phyloP scores from a whole-genome alignment of 192 early-diverging fungal genomes.

The Borealophlyctis nickersoniae region DNA sequence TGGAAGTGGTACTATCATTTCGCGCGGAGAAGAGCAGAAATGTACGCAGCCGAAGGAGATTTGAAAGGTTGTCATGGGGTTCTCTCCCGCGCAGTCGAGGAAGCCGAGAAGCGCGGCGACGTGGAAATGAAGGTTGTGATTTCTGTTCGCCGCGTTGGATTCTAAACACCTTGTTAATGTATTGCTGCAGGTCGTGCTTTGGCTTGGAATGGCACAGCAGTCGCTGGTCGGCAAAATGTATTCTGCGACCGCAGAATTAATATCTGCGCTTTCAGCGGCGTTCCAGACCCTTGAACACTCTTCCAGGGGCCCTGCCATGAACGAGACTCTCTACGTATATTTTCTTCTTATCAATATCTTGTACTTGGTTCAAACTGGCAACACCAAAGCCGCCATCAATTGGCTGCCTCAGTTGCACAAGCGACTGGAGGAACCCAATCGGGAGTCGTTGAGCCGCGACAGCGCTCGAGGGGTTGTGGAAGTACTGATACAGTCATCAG shows the following conservation, averaged over 20 bases:
- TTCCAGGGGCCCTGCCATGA: neutral
- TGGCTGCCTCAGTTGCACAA: constrained; percentile 7
- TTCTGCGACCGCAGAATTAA: neutral
- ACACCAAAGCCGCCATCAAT: constrained; percentile 6
- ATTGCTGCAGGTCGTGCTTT: constrained; percentile 7
- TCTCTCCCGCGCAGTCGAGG: constrained; percentile 9
- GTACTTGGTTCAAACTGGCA: constrained; percentile 10
- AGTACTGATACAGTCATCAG: neutral
- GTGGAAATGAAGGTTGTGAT: constrained; percentile 23
- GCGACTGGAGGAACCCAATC: constrained; percentile 9
- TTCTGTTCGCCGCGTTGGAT: neutral
- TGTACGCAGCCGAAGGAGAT: constrained; percentile 14
- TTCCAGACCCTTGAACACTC: constrained; percentile 1
- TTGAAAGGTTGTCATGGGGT: neutral
- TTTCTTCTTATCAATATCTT: constrained; percentile 12
- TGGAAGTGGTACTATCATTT: constrained; percentile 34
- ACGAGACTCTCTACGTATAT: constrained; percentile 18
- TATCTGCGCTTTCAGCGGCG: neutral
- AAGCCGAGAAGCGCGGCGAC: constrained; percentile 13
- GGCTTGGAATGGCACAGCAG: constrained; percentile 4
- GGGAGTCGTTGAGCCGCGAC: neutral
- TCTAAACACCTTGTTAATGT: neutral
- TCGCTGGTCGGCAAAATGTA: neutral
- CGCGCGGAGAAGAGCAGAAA: constrained; percentile 5
- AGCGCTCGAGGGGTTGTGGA: neutral